phyloP scores from a whole-genome alignment of 441 rosid species.

The Breynia disticha region DNA sequence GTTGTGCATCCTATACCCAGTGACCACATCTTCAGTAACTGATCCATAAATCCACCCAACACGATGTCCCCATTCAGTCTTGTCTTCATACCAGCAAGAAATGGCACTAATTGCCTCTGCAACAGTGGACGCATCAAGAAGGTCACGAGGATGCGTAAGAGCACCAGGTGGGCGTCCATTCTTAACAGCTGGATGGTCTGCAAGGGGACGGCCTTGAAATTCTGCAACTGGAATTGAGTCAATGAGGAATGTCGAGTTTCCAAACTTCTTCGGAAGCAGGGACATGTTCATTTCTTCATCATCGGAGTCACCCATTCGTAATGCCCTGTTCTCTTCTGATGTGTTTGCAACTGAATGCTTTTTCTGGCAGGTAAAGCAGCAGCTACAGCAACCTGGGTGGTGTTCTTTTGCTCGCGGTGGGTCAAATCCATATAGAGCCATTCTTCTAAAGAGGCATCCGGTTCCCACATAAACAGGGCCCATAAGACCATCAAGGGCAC shows the following conservation, averaged over 20 bases:
- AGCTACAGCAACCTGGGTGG: conserved; percentile 62
- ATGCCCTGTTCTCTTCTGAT: conserved; percentile 69
- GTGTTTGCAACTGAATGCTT: conserved; percentile 41
- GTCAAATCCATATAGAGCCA: conserved; percentile 79
- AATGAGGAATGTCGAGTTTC: conserved; percentile 69
- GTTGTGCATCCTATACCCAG: conserved; percentile 91
- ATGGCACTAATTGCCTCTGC: conserved; percentile 91
- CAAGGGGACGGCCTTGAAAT: conserved; percentile 89
- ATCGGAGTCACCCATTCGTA: conserved; percentile 88
- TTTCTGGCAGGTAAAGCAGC: conserved; percentile 57
- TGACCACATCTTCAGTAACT: conserved; percentile 86
- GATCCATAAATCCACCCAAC: conserved; percentile 94
- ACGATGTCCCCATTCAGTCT: conserved; percentile 86
- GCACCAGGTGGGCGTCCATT: conserved; percentile 84
- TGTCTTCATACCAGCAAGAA: conserved; percentile 93
- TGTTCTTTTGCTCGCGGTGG: conserved; percentile 80
- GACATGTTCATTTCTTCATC: conserved; percentile 79
- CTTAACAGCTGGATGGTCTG: conserved; percentile 85
- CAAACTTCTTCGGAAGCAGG: conserved; percentile 64
- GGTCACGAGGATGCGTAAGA: conserved; percentile 77
- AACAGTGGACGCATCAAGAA: conserved; percentile 88
- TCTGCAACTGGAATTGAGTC: conserved; percentile 90
- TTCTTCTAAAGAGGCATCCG: conserved; percentile 83
- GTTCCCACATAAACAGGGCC: conserved; percentile 91
- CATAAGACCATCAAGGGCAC: conserved; percentile 92